Conservation (phyloP, 2,329 filamentous ascomycete genomes). For the Arthroderma sp. region DNA sequence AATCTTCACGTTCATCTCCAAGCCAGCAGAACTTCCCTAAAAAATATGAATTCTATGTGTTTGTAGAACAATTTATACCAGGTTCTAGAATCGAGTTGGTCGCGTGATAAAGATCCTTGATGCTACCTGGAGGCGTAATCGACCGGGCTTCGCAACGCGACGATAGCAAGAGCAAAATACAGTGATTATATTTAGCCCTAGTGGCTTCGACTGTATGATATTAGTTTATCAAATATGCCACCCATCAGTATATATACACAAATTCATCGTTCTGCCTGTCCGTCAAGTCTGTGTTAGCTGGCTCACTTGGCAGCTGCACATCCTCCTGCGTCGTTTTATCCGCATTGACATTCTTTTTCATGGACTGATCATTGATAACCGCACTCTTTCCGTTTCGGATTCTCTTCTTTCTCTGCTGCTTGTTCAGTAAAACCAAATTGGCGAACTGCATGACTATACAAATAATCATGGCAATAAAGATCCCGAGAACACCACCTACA, state of each 20-base stretch:
- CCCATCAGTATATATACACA: constrained; percentile 43
- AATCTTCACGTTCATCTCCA: too few relatives aligned
- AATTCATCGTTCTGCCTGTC: constrained; percentile 57
- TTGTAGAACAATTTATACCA: too few relatives aligned
- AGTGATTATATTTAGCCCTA: too few relatives aligned
- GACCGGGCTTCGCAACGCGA: too few relatives aligned
- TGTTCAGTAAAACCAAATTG: constrained; percentile 42
- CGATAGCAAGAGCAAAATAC: too few relatives aligned
- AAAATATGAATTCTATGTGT: too few relatives aligned
- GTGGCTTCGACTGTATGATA: too few relatives aligned
- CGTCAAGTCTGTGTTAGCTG: constrained; percentile 47
- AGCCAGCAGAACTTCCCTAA: too few relatives aligned
- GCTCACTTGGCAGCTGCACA: constrained; percentile 11
- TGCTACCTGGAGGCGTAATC: too few relatives aligned
- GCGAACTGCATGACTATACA: constrained; percentile 41
- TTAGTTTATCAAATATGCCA: too few relatives aligned
- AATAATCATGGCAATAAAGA: constrained; percentile 37
- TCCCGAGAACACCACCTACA: constrained; percentile 37
- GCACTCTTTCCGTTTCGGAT: constrained; percentile 48
- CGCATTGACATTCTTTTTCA: constrained; percentile 31
- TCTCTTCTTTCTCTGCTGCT: constrained; percentile 40
- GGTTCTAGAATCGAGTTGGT: too few relatives aligned
- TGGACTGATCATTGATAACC: constrained; percentile 46
- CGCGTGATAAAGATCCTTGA: too few relatives aligned
- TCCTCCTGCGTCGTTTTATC: constrained; percentile 6